These are phyloP conservation scores for Ceratocystis papillata DNA, from an alignment of 2,329 filamentous ascomycete genomes.

Conservation along the genomic window DNA sequence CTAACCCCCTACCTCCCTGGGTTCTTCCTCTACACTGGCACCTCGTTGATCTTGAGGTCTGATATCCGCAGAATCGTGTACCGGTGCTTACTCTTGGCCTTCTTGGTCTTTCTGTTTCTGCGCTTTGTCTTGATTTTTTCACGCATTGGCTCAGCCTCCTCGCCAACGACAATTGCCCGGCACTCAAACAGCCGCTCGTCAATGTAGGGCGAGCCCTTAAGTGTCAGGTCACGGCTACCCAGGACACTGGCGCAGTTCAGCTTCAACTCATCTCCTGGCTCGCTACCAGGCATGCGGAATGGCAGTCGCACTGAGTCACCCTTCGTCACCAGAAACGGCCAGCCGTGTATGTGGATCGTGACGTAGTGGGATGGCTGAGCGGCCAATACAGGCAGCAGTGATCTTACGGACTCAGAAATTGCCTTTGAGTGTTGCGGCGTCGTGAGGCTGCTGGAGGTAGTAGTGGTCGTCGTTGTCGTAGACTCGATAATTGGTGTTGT, in stretches of 20 bases:
- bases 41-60: conserved; percentile 56
- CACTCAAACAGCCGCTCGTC: conserved; percentile 79
- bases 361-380: conserved; percentile 68
- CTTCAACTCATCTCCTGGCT: conserved; percentile 73
- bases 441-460: conserved; percentile 29
- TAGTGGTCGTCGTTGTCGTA: conserved; percentile 29
- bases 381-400: conserved; percentile 58
- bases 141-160: conserved; percentile 69
- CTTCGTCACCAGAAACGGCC: conserved; percentile 65
- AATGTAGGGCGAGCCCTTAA: conserved; percentile 70
- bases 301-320: conserved; percentile 68
- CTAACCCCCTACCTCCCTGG: background rate
- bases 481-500: conserved; percentile 21
- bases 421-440: conserved; percentile 42
- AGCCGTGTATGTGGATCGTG: conserved; percentile 66
- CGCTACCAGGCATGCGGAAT: conserved; percentile 64
- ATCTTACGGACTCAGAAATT: conserved; percentile 42
- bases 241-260: conserved; percentile 75
- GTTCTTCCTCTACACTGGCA: conserved; percentile 8
- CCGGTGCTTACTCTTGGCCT: conserved; percentile 77
- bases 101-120: conserved; percentile 61
- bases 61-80: conserved; percentile 79
- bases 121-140: conserved; percentile 72
- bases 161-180: conserved; percentile 70
- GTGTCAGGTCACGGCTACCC: conserved; percentile 80